Evolutionary conservation across 441 rosid species (phyloP), one percentile per base, ranked within the genome.

Genomic region (Kokia cookei): DNA sequence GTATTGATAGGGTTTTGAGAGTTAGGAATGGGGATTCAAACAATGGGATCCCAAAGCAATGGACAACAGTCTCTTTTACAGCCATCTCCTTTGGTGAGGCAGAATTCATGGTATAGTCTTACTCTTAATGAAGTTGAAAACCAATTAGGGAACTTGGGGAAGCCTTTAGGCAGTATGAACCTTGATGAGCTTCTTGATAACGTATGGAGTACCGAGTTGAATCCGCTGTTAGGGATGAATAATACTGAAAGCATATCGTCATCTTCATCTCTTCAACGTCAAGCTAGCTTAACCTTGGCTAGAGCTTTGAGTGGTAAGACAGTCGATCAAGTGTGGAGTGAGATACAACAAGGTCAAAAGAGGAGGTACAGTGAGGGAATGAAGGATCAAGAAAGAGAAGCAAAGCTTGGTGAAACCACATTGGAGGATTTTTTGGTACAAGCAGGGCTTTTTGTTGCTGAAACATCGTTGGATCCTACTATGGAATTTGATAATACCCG

Each of bases 401-500:
- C 73, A 47, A 61, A 15, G 0, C 78, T 82, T 0, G 81, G 84
- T 5, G 85, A 85, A 74, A 71, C 78, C 12, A 82, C 86, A 27
- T 79, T 86, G 82, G 94, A 90, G 84, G 94, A 88, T 61, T 90
- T 90, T 83, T 82, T 90, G 82, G 87, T 82, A 22, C 85, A 85
- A 79, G 94, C 94, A 10, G 90, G 91, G 14, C 81, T 82, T 29
- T 79, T 77, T 71, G 79, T 77, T 37, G 78, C 75, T 5, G 82
- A 81, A 35, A 50, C 82, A 43, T 75, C 81, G 17, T 24, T 76
- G 63, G 73, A 55, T 73, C 84, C 87, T 62, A 75, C 82, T 1
- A 73, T 82, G 86, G 88, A 83, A 29, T 59, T 80, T 51, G 75
- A 77, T 57, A 43, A 71, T 37, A 66, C 74, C 40, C 75, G 73